These are phyloP conservation scores for Beta corolliflora DNA, from an alignment of 179 eudicot genomes.

Conservation along the genomic window DNA sequence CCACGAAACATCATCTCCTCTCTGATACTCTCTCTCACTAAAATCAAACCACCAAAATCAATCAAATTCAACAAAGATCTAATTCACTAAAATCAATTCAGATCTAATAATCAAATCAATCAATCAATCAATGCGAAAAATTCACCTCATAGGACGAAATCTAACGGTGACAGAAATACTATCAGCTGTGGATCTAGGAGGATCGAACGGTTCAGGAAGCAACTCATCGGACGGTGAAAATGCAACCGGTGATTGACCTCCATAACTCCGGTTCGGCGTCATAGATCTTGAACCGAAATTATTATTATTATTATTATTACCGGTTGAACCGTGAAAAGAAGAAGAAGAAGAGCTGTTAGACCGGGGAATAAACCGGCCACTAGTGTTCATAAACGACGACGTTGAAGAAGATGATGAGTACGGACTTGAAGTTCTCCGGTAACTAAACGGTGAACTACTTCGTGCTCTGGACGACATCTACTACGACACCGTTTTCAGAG, in stretches of 20 bases:
- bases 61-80: neutral
- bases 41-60: neutral
- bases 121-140: neutral
- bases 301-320: neutral
- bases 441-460: slow-evolving; percentile 78
- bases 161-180: slow-evolving; percentile 95
- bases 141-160: slow-evolving; percentile 86
- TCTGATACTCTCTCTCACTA: slow-evolving; percentile 85
- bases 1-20: slow-evolving; percentile 89
- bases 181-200: slow-evolving; percentile 60
- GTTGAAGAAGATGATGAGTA: slow-evolving; percentile 62
- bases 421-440: slow-evolving; percentile 62
- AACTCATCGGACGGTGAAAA: slow-evolving; percentile 61
- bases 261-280: slow-evolving; percentile 45
- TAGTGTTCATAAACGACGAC: slow-evolving; percentile 62
- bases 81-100: slow-evolving; percentile 12
- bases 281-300: slow-evolving; percentile 59
- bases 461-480: slow-evolving; percentile 67
- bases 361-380: slow-evolving; percentile 56
- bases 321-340: slow-evolving; percentile 22
- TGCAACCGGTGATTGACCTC: slow-evolving; percentile 38
- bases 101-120: slow-evolving; percentile 36
- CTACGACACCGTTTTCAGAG: slow-evolving; percentile 23
- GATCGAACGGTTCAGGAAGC: slow-evolving; percentile 54
- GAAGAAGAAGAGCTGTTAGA: slow-evolving; percentile 36